phyloP scores from a whole-genome alignment of 805 yeast species.

The Candida dendrica region DNA sequence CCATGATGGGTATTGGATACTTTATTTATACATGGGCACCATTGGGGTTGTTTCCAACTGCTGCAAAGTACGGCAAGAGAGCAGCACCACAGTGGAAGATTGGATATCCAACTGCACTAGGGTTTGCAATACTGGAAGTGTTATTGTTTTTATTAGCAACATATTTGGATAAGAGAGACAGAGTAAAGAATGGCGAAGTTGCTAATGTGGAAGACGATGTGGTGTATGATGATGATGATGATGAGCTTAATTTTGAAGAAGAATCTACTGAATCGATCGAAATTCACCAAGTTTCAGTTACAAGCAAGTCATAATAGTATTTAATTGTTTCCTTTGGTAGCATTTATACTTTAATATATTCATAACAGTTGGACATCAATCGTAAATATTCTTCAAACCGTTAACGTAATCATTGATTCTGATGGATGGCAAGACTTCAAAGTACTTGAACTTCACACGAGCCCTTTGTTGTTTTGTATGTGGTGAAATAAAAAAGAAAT shows the following conservation, averaged over 20 bases:
- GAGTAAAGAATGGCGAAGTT: background rate
- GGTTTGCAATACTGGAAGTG: background rate
- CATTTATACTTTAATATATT: no score
- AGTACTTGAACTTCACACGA: background rate
- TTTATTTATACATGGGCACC: conserved; percentile 2
- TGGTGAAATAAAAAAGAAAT: background rate
- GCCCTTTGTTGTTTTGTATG: background rate
- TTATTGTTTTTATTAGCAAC: background rate
- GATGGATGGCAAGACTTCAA: background rate
- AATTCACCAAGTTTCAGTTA: background rate
- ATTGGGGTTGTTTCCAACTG: conserved; percentile 2
- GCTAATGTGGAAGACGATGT: background rate
- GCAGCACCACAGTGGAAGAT: conserved; percentile 2
- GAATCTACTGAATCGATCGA: background rate
- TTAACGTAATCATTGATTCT: background rate
- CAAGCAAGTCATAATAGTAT: background rate
- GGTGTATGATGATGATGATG: background rate
- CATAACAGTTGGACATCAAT: no score
- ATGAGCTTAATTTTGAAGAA: background rate
- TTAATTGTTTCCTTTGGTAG: no score
- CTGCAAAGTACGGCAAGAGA: background rate
- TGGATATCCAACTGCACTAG: conserved; percentile 1
- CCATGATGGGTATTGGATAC: background rate
- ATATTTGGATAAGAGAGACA: conserved; percentile 1
- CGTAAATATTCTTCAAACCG: background rate